Conservation (phyloP, 331 rosid species). For the Cydonia oblonga region DNA sequence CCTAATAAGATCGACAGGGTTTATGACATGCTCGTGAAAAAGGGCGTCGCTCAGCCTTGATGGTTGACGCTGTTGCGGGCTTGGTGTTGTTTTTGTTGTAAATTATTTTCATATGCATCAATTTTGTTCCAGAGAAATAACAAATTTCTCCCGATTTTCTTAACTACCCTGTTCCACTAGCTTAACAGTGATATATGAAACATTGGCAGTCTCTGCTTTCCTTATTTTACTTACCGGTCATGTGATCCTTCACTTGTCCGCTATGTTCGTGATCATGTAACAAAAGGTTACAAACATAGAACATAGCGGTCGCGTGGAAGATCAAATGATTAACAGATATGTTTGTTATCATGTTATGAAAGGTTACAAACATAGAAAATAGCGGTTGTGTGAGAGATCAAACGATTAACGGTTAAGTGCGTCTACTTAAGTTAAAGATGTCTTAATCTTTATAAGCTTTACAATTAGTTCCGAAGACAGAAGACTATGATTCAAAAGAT, state of each 20-base stretch:
- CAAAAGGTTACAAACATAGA: neutral
- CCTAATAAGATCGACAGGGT: slow-evolving; percentile 59
- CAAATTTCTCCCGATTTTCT: neutral
- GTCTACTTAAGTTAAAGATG: neutral
- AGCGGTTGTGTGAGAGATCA: too few relatives aligned
- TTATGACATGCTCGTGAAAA: slow-evolving; percentile 79
- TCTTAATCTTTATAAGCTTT: neutral
- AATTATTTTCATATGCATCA: neutral
- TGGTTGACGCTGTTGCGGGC: slow-evolving; percentile 21
- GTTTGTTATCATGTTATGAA: too few relatives aligned
- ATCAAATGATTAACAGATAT: neutral
- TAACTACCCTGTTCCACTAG: neutral
- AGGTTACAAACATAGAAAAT: too few relatives aligned
- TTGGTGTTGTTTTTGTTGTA: neutral
- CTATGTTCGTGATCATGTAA: neutral
- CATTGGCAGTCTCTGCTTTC: neutral
- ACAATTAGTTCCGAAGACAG: slow-evolving; percentile 1
- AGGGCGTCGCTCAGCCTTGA: slow-evolving; percentile 73
- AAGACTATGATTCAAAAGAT: neutral
- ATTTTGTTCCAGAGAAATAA: slow-evolving; percentile 4
- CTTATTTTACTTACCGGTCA: neutral
- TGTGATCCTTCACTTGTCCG: neutral
- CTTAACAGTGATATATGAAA: neutral
- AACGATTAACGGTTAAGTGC: too few relatives aligned
- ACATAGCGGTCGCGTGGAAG: neutral